Evolutionary conservation across 2,329 filamentous ascomycete species (phyloP).

Genomic region (Sporothrix pallida): DNA sequence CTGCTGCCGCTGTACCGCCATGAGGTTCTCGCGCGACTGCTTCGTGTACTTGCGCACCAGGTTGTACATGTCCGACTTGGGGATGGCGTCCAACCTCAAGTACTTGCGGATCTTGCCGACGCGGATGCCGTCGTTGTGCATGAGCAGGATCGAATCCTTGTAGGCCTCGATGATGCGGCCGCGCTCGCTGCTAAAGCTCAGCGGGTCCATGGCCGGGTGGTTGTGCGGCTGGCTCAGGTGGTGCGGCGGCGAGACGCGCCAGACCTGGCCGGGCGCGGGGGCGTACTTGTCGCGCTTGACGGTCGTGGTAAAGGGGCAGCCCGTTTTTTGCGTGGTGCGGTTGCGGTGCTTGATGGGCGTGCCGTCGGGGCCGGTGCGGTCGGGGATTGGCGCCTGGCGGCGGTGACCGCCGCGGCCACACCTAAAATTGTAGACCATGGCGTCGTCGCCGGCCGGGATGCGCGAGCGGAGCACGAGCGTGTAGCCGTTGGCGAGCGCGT

Average conservation of each 20-base stretch:
- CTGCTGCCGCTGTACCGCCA: not conserved
- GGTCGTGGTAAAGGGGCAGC: not conserved
- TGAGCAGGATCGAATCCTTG: not conserved
- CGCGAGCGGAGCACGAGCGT: not conserved
- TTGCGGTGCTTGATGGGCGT: not conserved
- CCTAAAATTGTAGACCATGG: not conserved
- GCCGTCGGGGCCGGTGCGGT: not conserved
- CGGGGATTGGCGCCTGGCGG: not conserved
- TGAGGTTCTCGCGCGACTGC: not conserved
- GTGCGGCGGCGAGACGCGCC: not conserved
- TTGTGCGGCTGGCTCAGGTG: not conserved
- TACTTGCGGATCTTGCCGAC: not conserved
- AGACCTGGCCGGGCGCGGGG: not conserved
- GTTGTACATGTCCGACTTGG: not conserved
- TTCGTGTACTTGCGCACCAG: not conserved
- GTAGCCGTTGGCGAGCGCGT: conserved; percentile 5
- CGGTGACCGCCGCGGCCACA: not conserved
- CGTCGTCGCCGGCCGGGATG: not conserved
- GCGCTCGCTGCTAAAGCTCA: not conserved
- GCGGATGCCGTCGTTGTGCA: conserved; percentile 9
- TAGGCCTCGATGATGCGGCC: not conserved
- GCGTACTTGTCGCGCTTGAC: conserved; percentile 6
- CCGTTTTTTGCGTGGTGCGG: not conserved
- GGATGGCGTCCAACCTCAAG: not conserved
- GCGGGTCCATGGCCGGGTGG: not conserved